A percentile compares a stretch with the other conserved stretches of the same genome.
Conservation (phyloP, 176 grass and related monocot genomes). For the Eremochloa ophiuroides region DNA sequence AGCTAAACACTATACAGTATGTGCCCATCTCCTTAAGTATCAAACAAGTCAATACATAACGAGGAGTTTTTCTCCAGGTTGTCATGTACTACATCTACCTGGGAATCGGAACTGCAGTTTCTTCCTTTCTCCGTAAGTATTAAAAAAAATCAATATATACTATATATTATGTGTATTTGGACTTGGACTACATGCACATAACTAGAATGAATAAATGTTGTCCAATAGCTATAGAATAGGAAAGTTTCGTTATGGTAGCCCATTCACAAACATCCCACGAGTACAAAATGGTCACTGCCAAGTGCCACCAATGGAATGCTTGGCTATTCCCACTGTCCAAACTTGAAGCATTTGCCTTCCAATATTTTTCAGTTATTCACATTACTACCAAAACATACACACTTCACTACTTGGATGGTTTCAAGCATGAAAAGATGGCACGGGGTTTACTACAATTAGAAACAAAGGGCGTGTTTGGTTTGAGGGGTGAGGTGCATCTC, state of each 20-base stretch:
- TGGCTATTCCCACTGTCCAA: neutral
- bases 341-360: neutral
- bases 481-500: too few species aligned
- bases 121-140: conserved; percentile 62
- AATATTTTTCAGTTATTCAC: neutral
- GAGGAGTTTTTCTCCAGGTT: conserved; percentile 32
- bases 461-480: too few species aligned
- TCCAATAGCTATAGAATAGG: neutral
- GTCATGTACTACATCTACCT: conserved; percentile 66
- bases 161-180: neutral
- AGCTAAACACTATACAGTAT: neutral
- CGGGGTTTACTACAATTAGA: neutral
- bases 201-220: neutral
- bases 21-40: neutral
- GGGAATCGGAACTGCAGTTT: conserved; percentile 43
- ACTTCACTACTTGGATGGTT: neutral
- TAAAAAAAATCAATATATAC: neutral
- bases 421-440: neutral
- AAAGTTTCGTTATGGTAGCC: neutral
- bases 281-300: neutral
- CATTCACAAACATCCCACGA: neutral
- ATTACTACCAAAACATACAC: neutral
- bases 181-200: neutral
- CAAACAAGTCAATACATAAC: neutral
- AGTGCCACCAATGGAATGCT: neutral